These are phyloP conservation scores for Macrocybe gigantea DNA, from an alignment of 768 basidiomycete genomes.

Conservation along the genomic window DNA sequence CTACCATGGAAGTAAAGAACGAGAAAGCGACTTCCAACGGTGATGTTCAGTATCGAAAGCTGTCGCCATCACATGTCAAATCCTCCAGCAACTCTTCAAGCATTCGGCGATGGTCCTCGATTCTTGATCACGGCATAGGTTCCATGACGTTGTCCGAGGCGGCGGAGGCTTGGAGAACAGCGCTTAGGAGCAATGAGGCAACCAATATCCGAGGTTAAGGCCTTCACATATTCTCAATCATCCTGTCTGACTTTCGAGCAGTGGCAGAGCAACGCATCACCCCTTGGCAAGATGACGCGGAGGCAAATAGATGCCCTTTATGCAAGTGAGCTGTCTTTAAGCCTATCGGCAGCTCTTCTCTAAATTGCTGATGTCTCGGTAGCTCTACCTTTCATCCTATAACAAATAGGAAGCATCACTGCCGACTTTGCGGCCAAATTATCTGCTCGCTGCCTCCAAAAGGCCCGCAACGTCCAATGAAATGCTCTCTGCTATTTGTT, in stretches of 20 bases:
- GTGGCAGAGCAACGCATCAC: constrained; percentile 89
- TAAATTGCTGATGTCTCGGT: background rate
- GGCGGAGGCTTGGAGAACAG: constrained; percentile 69
- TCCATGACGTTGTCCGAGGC: constrained; percentile 45
- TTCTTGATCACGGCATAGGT: constrained; percentile 60
- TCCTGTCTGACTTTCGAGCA: constrained; percentile 15
- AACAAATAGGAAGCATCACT: constrained; percentile 94
- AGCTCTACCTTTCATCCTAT: constrained; percentile 80
- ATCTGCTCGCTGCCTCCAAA: constrained; percentile 87
- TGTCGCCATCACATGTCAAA: too few species aligned
- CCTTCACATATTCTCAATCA: background rate
- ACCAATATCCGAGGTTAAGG: constrained; percentile 60
- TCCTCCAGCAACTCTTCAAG: constrained; percentile 1
- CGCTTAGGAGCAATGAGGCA: constrained; percentile 39
- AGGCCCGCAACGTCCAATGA: constrained; percentile 53
- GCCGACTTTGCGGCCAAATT: constrained; percentile 87
- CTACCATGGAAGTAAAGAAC: constrained; percentile 7
- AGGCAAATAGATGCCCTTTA: constrained; percentile 75
- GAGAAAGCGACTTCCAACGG: constrained; percentile 4
- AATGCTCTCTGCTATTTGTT: constrained; percentile 80
- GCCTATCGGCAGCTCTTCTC: background rate
- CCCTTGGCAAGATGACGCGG: constrained; percentile 86
- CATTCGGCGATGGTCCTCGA: constrained; percentile 52
- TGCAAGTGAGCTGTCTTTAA: constrained; percentile 53
- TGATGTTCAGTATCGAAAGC: too few species aligned